Conservation (phyloP, 257 asterid species). For the Nicotiana noctiflora region DNA sequence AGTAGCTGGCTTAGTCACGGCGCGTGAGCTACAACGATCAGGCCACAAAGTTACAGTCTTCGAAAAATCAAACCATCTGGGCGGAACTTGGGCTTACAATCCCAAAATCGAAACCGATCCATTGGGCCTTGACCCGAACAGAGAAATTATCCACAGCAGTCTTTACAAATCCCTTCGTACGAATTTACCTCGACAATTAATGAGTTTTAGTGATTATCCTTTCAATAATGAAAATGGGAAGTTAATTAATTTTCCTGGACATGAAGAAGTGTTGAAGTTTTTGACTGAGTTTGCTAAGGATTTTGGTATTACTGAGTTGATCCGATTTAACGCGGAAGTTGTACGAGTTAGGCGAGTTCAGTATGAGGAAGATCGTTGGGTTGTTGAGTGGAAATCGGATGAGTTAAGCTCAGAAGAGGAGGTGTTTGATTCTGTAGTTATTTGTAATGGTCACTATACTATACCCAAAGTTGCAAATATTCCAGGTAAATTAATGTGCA, state of each 20-base stretch:
- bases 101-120: constrained; percentile 45
- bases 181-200: background rate
- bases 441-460: constrained; percentile 28
- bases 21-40: constrained; percentile 33
- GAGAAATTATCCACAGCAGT: constrained; percentile 4
- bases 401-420: constrained; percentile 15
- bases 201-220: constrained; percentile 14
- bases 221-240: background rate
- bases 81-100: constrained; percentile 56
- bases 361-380: constrained; percentile 22
- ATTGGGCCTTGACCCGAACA: constrained; percentile 36
- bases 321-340: constrained; percentile 36
- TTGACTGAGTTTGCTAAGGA: constrained; percentile 35
- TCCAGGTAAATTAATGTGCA: constrained; percentile 14
- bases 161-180: constrained; percentile 10
- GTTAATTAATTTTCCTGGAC: constrained; percentile 31
- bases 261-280: constrained; percentile 43
- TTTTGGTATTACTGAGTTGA: constrained; percentile 31
- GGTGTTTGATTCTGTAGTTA: constrained; percentile 29
- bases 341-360: constrained; percentile 34
- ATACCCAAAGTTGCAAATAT: constrained; percentile 16
- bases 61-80: constrained; percentile 37
- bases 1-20: constrained; percentile 29
- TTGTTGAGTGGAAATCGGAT: constrained; percentile 29
- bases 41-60: constrained; percentile 26